Evolutionary conservation across 2,329 filamentous ascomycete genomes (phyloP).

Genomic region (Monosporascus sp.): DNA sequence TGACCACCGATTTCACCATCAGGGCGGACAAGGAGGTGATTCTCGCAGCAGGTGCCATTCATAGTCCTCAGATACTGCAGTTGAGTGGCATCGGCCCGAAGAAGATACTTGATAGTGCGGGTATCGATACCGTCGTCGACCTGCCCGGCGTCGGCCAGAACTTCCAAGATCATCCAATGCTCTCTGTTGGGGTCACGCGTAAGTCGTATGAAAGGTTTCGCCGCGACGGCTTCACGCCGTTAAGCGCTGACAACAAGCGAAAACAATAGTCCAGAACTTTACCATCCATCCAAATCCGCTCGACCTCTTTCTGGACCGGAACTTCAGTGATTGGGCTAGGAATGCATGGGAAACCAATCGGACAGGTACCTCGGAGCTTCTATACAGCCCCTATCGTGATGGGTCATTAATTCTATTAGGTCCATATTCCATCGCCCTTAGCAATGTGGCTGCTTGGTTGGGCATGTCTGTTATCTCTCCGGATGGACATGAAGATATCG

Average conservation of each 20-base stretch:
- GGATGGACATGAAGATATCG: conserved; percentile 26
- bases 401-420: conserved; percentile 9
- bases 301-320: conserved; percentile 21
- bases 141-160: conserved; percentile 44
- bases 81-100: conserved; percentile 34
- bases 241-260: not conserved
- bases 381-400: conserved; percentile 3
- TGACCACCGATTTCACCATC: conserved; percentile 15
- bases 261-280: conserved; percentile 20
- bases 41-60: conserved; percentile 36
- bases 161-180: conserved; percentile 42
- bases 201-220: conserved; percentile 5
- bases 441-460: conserved; percentile 32
- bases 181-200: conserved; percentile 22
- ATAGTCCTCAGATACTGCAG: conserved; percentile 33
- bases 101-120: conserved; percentile 36
- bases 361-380: conserved; percentile 13
- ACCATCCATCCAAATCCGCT: conserved; percentile 22
- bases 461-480: conserved; percentile 30
- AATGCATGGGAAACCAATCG: conserved; percentile 24
- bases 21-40: conserved; percentile 36
- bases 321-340: conserved; percentile 23
- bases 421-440: conserved; percentile 29
- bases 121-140: conserved; percentile 36
- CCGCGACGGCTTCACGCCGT: not conserved